Conservation (phyloP, 495 filamentous ascomycete species). For the Aspergillus wentii region DNA sequence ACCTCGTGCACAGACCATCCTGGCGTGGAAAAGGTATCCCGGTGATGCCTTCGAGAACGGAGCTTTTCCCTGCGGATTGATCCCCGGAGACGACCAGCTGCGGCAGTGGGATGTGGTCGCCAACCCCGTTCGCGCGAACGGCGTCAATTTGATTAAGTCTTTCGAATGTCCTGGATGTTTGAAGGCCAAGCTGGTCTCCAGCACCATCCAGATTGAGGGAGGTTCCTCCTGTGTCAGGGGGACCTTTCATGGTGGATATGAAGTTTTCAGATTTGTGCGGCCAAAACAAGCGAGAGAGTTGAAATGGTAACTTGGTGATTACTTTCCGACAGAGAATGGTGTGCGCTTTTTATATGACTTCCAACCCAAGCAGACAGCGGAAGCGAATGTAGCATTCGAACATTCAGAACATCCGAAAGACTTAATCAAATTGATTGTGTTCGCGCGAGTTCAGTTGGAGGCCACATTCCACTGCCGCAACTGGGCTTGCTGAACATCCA, state of each 20-base stretch:
- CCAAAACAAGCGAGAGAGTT: too few relatives aligned
- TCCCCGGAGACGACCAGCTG: slow-evolving; percentile 66
- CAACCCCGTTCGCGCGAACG: slow-evolving; percentile 49
- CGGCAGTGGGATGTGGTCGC: slow-evolving; percentile 52
- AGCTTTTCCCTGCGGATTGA: slow-evolving; percentile 43
- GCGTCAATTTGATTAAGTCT: slow-evolving; percentile 19
- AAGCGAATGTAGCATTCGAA: not conserved
- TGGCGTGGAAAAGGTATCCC: slow-evolving; percentile 33
- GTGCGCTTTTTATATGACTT: too few relatives aligned
- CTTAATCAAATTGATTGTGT: slow-evolving; percentile 27
- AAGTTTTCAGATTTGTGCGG: too few relatives aligned
- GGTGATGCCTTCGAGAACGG: slow-evolving; percentile 42
- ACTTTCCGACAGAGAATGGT: too few relatives aligned
- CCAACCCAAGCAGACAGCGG: too few relatives aligned
- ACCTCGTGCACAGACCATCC: slow-evolving; percentile 31
- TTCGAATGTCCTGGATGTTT: slow-evolving; percentile 3
- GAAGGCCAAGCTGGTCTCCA: not conserved
- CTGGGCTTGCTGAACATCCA: too few relatives aligned
- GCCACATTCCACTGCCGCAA: slow-evolving; percentile 56
- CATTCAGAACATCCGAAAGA: slow-evolving; percentile 5
- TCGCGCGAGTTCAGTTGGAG: slow-evolving; percentile 48
- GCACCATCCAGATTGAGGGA: too few relatives aligned
- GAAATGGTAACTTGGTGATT: too few relatives aligned
- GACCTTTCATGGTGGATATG: too few relatives aligned
- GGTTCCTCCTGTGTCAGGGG: too few relatives aligned